Base-by-base conservation (phyloP, 2,329 filamentous ascomycete species). In the Davidsoniella neocaledoniae region DNA sequence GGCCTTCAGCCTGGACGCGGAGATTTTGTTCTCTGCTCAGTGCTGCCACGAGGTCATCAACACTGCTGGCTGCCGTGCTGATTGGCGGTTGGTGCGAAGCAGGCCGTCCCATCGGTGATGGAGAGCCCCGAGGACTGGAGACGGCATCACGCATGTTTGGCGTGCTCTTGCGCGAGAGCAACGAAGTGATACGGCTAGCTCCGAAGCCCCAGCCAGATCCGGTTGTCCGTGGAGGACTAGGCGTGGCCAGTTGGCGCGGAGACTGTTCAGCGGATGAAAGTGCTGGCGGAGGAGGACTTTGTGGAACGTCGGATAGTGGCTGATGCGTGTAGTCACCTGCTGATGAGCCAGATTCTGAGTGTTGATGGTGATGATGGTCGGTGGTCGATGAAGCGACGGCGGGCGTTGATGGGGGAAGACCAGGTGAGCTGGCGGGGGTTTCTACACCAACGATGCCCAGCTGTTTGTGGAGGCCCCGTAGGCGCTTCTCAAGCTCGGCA, bases 371-470 rank as follows among this genome's bases (percentile, higher is more conserved):
- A 44, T 23, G 46, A 36, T 6, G 12, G 39, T 48, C 60, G 58
- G 57, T 36, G 64, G 66, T 56, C 76, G 76, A 49, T 86, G 68
- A 42, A 64, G 68, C 42, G 76, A 69, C 39, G 87, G 72, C 61
- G 87, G 81, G 63, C 86, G 83, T 65, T 90, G 84, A 69, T 74
- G 77, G 75, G 2, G 78, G 73, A 50, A 81, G 80, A 19, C 33
- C 29, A 33, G 25, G 25, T 10, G 33, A 46, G n/a, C 39, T 38
- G 21, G 21, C 38, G 14, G 43, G 39, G 25, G 43, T 33, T 9
- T 33, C 29, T 3, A 33, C 36, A 21, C 25, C 1, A 38, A 42
- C 39, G 39, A 29, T 38, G 10, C 42, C 46, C 4, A 51, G 14
- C 63, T 84, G 86, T 56, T 83, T 71, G 62, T 79, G 85, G 52